Evolutionary conservation across 2,329 filamentous ascomycete genomes (phyloP).

Genomic region (Teratosphaeria gauchensis): DNA sequence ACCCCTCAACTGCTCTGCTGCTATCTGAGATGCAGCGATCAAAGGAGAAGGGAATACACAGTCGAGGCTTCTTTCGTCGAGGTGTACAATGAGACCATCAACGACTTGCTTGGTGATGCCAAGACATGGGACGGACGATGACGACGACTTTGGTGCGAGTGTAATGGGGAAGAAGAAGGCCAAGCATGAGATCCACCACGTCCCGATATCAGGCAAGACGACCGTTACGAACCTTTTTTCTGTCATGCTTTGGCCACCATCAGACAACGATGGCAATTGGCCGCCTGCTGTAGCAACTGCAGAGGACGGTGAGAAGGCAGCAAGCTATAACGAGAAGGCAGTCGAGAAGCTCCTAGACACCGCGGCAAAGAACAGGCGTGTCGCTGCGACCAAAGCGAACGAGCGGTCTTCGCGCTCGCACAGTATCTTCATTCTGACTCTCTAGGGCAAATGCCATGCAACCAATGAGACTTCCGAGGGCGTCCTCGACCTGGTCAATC

Average conservation of each 20-base stretch:
- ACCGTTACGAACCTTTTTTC: constrained; percentile 70
- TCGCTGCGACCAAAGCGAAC: constrained; percentile 96
- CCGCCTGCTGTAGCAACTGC: constrained; percentile 14
- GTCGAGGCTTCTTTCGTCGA: constrained; percentile 96
- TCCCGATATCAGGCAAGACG: constrained; percentile 71
- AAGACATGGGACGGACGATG: constrained; percentile 53
- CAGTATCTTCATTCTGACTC: constrained; percentile 82
- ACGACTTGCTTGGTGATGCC: constrained; percentile 70
- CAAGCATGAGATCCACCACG: constrained; percentile 84
- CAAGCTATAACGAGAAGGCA: constrained; percentile 20
- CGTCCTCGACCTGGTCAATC: constrained; percentile 88
- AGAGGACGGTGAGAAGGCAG: background rate
- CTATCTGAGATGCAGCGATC: constrained; percentile 77
- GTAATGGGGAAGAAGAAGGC: constrained; percentile 44
- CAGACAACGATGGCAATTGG: constrained; percentile 50
- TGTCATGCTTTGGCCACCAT: constrained; percentile 65
- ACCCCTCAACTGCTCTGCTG: constrained; percentile 83
- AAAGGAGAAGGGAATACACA: constrained; percentile 81
- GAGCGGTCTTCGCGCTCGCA: constrained; percentile 89
- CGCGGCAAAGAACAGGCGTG: constrained; percentile 77
- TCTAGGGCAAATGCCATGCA: constrained; percentile 56
- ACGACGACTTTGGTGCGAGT: constrained; percentile 18
- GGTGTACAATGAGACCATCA: constrained; percentile 95
- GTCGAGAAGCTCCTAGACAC: constrained; percentile 46
- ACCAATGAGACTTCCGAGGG: constrained; percentile 83